These are phyloP conservation scores for Puya raimondii DNA, from an alignment of 176 grass and related monocot species.

Conservation along the genomic window DNA sequence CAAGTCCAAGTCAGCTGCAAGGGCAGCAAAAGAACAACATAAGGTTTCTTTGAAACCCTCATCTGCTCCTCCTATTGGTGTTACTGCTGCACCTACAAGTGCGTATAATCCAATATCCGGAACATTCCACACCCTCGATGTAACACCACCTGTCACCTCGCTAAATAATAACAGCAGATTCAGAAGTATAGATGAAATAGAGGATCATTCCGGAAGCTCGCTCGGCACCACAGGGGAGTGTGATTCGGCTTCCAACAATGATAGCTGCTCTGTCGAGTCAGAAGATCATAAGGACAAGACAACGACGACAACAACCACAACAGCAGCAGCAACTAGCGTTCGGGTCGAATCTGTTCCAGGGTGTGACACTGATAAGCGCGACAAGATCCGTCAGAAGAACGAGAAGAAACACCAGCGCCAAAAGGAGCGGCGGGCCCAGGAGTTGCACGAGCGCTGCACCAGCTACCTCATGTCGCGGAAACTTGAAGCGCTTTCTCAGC, in stretches of 20 bases:
- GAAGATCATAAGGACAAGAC: conserved; percentile 73
- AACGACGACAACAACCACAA: conserved; percentile 14
- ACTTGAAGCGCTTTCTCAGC: conserved; percentile 64
- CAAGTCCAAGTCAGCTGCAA: conserved; percentile 64
- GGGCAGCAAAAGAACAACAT: conserved; percentile 52
- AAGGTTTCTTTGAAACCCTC: conserved; percentile 56
- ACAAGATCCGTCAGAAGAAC: conserved; percentile 98
- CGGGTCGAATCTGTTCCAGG: conserved; percentile 57
- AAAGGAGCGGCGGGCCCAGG: conserved; percentile 84
- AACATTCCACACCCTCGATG: conserved; percentile 78
- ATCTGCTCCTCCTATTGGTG: conserved; percentile 16
- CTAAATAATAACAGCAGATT: conserved; percentile 47
- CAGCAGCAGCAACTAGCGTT: not conserved
- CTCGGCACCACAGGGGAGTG: conserved; percentile 60
- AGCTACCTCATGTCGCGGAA: conserved; percentile 96
- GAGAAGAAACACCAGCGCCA: conserved; percentile 97
- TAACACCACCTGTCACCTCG: conserved; percentile 32
- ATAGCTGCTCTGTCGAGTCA: conserved; percentile 79
- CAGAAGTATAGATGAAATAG: conserved; percentile 74
- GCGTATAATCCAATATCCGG: conserved; percentile 69
- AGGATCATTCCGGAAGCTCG: conserved; percentile 83
- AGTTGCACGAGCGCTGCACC: conserved; percentile 85
- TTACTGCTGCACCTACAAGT: conserved; percentile 46
- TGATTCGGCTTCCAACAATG: conserved; percentile 80
- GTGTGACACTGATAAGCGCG: conserved; percentile 83